A percentile compares a stretch with the other conserved stretches of the same genome.
Conservation (phyloP, 768 basidiomycete genomes). For the Suillus subalutaceus region DNA sequence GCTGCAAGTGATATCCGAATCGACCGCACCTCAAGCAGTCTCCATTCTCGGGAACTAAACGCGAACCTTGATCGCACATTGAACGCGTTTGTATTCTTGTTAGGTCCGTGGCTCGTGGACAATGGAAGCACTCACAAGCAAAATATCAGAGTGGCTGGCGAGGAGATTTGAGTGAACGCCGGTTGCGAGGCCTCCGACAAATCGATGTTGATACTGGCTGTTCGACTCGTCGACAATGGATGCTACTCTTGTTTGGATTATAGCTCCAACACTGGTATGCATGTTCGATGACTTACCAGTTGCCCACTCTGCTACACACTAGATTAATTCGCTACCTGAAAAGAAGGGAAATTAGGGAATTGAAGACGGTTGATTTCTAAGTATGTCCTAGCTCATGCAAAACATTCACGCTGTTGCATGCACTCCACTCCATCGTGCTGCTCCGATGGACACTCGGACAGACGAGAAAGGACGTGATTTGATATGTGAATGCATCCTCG, state of each 20-base stretch:
- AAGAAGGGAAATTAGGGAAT: conserved; percentile 12
- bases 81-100: too few species aligned
- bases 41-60: too few species aligned
- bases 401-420: conserved; percentile 69
- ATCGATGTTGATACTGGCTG: conserved; percentile 49
- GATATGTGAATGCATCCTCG: conserved; percentile 58
- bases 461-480: conserved; percentile 30
- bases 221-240: conserved; percentile 45
- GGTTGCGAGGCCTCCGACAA: conserved; percentile 23
- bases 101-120: too few species aligned
- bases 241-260: conserved; percentile 49
- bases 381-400: conserved; percentile 61
- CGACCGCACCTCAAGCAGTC: too few species aligned
- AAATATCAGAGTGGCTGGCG: conserved; percentile 92
- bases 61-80: too few species aligned
- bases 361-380: conserved; percentile 38
- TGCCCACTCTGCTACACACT: conserved; percentile 1
- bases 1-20: too few species aligned
- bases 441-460: conserved; percentile 26
- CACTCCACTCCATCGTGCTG: conserved; percentile 37
- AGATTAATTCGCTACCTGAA: conserved; percentile 20
- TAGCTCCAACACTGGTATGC: conserved; percentile 37
- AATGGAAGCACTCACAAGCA: conserved; percentile 61
- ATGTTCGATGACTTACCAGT: background rate
- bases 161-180: conserved; percentile 50